Base-by-base conservation (phyloP, 805 yeast genomes). In the Cyberlindnera galapagoensis region DNA sequence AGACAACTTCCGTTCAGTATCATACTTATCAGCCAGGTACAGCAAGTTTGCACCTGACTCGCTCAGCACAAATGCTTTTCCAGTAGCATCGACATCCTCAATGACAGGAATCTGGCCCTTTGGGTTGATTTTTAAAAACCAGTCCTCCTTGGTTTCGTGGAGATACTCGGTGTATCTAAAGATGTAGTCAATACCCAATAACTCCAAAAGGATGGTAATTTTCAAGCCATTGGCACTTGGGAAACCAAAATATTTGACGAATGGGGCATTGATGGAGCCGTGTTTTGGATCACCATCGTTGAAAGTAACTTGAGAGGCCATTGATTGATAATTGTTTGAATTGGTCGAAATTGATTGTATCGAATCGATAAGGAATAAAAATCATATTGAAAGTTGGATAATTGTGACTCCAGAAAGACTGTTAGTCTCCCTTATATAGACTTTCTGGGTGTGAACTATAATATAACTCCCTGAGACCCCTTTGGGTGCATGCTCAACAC, bases 51-150 rank as follows among this genome's bases (percentile, higher is more conserved):
- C 82, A 15, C 74, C 83, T 24, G 76, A 63, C 54, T 78, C 84
- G 35, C 66, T 62, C 24, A 78, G 49, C 21, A 67, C 59, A 31
- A 63, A 59, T 2, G 46, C 47, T 19, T 62, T 49, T 8, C 74
- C 77, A 6, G 66, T 36, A 6, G 40, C 30, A 22, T 51, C 41
- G 13, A 47, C 52, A 18, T 59, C 64, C 24, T 45, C 60, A 13
- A 78, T 49, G 0, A 75, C 65, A 16, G 85, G 85, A 33, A 77
- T 69, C 47, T 76, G 60, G 9, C 83, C 82, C 43, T 74, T 74
- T 16, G 78, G 76, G 49, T 76, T 74, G 44, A 74, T 50, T 36
- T 69, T 60, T 30, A 74, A 48, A 41, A 60, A 78, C 77, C 79
- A 71, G 3, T 61, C 69, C 43, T 67, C 65, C 46, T 76, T 76